phyloP scores from a whole-genome alignment of 106 monocot species.

The Agapanthus africanus region DNA sequence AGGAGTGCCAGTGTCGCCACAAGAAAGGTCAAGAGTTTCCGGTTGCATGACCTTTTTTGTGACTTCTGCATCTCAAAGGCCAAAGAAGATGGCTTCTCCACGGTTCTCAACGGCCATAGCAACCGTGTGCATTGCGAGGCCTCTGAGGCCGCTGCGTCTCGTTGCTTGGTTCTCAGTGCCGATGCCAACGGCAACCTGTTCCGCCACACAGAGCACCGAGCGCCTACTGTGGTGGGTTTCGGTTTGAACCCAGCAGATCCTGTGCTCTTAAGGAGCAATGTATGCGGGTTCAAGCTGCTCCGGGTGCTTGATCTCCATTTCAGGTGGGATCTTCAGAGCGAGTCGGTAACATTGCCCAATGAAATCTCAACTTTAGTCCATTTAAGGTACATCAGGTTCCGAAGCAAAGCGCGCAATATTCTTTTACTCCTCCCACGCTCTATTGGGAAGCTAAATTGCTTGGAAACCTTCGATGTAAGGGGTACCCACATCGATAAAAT shows the following conservation, averaged over 20 bases:
- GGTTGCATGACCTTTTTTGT: slow-evolving; percentile 31
- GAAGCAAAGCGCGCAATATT: slow-evolving; percentile 12
- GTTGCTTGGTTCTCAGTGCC: slow-evolving; percentile 3
- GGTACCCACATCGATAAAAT: slow-evolving; percentile 7
- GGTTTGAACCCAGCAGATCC: no score
- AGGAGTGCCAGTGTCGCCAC: background rate
- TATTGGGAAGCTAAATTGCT: slow-evolving; percentile 12
- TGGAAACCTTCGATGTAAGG: slow-evolving; percentile 34
- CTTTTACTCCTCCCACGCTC: slow-evolving; percentile 18
- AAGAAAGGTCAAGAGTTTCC: slow-evolving; percentile 5
- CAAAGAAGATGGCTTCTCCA: slow-evolving; percentile 14
- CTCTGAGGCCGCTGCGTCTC: background rate
- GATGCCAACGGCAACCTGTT: background rate
- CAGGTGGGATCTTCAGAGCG: background rate
- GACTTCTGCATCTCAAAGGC: slow-evolving; percentile 22
- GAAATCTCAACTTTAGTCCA: slow-evolving; percentile 27
- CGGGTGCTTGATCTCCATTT: slow-evolving; percentile 28
- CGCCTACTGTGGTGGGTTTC: background rate
- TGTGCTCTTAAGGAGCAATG: background rate
- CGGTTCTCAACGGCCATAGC: slow-evolving; percentile 1
- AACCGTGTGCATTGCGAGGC: background rate
- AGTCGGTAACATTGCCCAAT: slow-evolving; percentile 13
- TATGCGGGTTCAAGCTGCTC: slow-evolving; percentile 16
- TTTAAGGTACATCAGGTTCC: slow-evolving; percentile 28
- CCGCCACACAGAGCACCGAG: no score